Conservation (phyloP, 768 basidiomycete species). For the Galerina sulciceps region DNA sequence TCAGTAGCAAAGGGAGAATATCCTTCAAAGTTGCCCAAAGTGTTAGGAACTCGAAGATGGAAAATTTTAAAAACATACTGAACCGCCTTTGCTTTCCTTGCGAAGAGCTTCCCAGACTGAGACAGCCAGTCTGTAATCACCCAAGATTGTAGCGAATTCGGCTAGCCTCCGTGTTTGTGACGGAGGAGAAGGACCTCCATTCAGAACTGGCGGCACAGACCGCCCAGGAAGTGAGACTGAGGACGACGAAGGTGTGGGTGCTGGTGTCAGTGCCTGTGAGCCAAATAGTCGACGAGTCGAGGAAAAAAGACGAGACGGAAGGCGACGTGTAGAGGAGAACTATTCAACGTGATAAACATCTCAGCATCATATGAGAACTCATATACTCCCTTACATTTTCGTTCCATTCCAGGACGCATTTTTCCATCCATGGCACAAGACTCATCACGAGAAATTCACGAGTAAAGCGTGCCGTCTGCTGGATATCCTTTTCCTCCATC, state of each 20-base stretch:
- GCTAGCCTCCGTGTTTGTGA: constrained; percentile 87
- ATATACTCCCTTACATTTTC: constrained; percentile 57
- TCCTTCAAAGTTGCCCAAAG: constrained; percentile 54
- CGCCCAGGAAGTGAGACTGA: constrained; percentile 42
- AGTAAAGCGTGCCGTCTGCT: constrained; percentile 75
- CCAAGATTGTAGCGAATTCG: constrained; percentile 92
- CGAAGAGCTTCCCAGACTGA: constrained; percentile 85
- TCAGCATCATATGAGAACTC: not conserved
- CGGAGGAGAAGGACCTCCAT: constrained; percentile 41
- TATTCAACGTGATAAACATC: constrained; percentile 29
- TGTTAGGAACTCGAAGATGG: not conserved
- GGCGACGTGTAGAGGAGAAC: constrained; percentile 74
- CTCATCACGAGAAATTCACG: constrained; percentile 91
- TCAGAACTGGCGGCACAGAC: constrained; percentile 39
- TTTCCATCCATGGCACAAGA: constrained; percentile 96
- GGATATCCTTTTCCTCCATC: constrained; percentile 74
- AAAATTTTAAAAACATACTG: constrained; percentile 60
- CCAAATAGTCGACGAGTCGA: constrained; percentile 87
- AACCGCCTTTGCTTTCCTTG: constrained; percentile 88
- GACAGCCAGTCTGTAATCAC: constrained; percentile 86
- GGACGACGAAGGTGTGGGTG: constrained; percentile 46
- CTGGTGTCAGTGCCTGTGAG: constrained; percentile 54
- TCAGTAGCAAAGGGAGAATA: constrained; percentile 73
- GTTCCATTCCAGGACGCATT: constrained; percentile 91
- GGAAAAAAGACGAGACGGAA: constrained; percentile 86